phyloP scores from a whole-genome alignment of 2,329 filamentous ascomycete genomes.

The Remersonia thermophila region DNA sequence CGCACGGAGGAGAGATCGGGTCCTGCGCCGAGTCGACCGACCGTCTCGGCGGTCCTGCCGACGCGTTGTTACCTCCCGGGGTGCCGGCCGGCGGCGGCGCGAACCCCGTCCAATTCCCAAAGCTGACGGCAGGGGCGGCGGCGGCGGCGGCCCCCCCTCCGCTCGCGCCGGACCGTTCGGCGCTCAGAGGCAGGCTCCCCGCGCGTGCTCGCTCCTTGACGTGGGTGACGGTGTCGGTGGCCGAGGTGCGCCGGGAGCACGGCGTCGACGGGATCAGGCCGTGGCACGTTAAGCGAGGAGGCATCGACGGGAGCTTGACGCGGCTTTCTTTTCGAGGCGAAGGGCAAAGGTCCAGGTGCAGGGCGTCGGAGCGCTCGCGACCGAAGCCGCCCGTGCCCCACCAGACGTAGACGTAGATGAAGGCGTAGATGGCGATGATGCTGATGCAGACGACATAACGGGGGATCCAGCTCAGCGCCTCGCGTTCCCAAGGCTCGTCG shows the following conservation, averaged over 20 bases:
- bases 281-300: slow-evolving; percentile 15
- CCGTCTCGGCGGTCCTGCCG: too few species aligned
- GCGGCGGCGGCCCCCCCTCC: too few species aligned
- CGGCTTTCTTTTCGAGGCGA: too few species aligned
- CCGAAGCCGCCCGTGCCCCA: slow-evolving; percentile 27
- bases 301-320: too few species aligned
- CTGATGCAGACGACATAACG: slow-evolving; percentile 55
- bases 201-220: slow-evolving; percentile 2
- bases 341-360: too few species aligned
- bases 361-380: too few species aligned
- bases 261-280: slow-evolving; percentile 23
- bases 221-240: slow-evolving; percentile 7
- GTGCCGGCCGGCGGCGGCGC: neutral
- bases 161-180: too few species aligned
- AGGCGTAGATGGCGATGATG: slow-evolving; percentile 53
- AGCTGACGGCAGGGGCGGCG: too few species aligned
- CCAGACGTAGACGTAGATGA: slow-evolving; percentile 58
- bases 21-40: too few species aligned
- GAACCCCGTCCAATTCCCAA: slow-evolving; percentile 15
- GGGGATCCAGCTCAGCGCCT: slow-evolving; percentile 60
- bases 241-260: slow-evolving; percentile 15
- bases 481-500: slow-evolving; percentile 54
- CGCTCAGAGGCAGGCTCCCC: too few species aligned
- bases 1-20: too few species aligned
- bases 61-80: too few species aligned